Evolutionary conservation across 106 monocot species (phyloP), one percentile per base, ranked within the genome.

Genomic region (Platanthera zijinensis): DNA sequence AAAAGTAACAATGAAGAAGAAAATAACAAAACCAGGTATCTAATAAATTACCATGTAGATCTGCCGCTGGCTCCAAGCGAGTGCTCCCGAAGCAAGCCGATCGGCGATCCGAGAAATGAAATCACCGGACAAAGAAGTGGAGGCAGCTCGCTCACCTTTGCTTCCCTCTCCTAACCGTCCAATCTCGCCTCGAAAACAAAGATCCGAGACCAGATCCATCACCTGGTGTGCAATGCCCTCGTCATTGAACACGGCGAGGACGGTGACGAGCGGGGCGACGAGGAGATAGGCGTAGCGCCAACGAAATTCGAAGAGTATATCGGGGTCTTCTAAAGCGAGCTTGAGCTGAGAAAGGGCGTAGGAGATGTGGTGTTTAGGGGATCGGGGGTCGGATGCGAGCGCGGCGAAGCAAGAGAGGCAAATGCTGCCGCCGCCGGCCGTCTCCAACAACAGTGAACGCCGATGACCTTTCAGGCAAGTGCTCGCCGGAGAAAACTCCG

Each of bases 401-500:
- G 92, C 77, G 19, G 92, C 76, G 86, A 92, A 83, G 86, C 92
- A 95, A 21, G 82, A 74, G 73, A 95, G 88, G 88, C 95, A 95
- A 76, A 95, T 77, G 30, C 50, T 51, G 30, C 77, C 77, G 1
- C 77, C 77, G 19, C 18, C 67, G 8, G 50, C 50, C 8, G 68
- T 77, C 49, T 77, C 77, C 51, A 77, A 10, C 12, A 17, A 28
- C 15, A 77, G 3, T 0, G 67, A 46, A 28, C 77, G 17, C 0
- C 64, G 48, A 51, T 77, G 77, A 68, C 77, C 77, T 51, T 68
- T 77, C 14, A 19, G 30, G 57, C 77, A 77, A 51, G 51, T 9
- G 21, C 15, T 72, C 3, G 39, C 21, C 51, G 51, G 51, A 51
- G 51, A 46, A 51, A 21, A 19, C 46, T 50, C 21, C 21, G 7